Evolutionary conservation across 2,329 filamentous ascomycete genomes (phyloP), one percentile per base, ranked within the genome.

Genomic region (Raffaelea arxii): DNA sequence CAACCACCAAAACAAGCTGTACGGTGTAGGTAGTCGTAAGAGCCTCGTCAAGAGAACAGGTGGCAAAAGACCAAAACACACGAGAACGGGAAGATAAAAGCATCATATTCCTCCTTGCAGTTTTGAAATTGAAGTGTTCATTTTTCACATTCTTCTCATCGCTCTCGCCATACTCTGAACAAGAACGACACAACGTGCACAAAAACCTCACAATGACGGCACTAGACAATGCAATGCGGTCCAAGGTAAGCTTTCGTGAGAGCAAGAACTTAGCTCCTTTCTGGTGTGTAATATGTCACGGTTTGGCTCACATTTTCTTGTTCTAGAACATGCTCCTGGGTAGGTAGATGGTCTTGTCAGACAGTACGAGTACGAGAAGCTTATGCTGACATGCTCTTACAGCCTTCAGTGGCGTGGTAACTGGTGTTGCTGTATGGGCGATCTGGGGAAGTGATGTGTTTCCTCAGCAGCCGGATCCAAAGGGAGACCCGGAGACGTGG

Each of bases 361-460:
- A 43, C 36, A 10, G 18, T 25, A 22, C 12, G 47, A 39, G n/a
- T n/a, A n/a, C n/a, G n/a, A n/a, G n/a, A n/a, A n/a, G n/a, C n/a
- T n/a, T n/a, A n/a, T 22, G 14, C 38, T 24, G n/a, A n/a, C 30
- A 25, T 6, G 6, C 6, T 25, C 24, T 38, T 25, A 44, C 67
- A 82, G 86, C 82, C 18, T 96, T 96, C 60, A 81, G 84, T 4
- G 86, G 85, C 10, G 74, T 94, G 44, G 77, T 96, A 14, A 85
- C 86, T 6, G 87, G 85, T 2, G 88, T 84, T 2, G 84, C 88
- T 16, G 80, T 78, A 37, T 95, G 85, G 83, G 77, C 78, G 18
- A 91, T 96, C 56, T 94, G 85, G 82, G 88, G 88, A 47, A 75
- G 78, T 45, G 87, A 91, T 52, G 76, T 96, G 58, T 94, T 96